Base-by-base conservation (phyloP, 106 monocot genomes). In the Narthecium ossifragum region DNA sequence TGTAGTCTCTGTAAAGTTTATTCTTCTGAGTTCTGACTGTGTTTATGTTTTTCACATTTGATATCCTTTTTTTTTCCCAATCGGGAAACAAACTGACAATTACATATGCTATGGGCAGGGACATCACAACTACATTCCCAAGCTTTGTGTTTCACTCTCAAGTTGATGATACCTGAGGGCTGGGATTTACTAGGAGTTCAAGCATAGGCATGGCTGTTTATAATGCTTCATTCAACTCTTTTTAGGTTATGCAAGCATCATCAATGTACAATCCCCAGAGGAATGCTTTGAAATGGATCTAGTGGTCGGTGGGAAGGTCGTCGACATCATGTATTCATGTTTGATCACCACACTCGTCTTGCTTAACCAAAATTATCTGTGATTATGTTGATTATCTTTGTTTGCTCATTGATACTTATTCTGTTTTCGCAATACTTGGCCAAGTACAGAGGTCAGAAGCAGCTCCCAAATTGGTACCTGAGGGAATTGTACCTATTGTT, bases 81-180 rank as follows among this genome's bases (percentile, higher is more conserved):
- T 10, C n/a, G n/a, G n/a, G n/a, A n/a, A n/a, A n/a, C n/a, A n/a
- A n/a, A n/a, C n/a, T n/a, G n/a, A n/a, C n/a, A n/a, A 10, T 46
- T 17, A 46, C 27, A 10, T 55, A 43, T 55, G n/a, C 49, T n/a
- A 20, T 56, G 57, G 46, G 14, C 71, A 84, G 83, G 78, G 83
- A 84, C 67, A 84, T 84, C 57, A 84, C 83, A 1, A 84, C 78
- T 26, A 84, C 78, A 39, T 84, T 84, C 53, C 83, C 83, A 25
- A 84, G 83, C 31, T 84, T 84, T 67, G 83, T 84, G 34, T 84
- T 84, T 53, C 78, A 84, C 48, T 84, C 78, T 2, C 83, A 78
- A 68, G 83, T 84, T 21, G 70, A 84, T 36, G 84, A 84, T 55
- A 75, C 70, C 50, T 84, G 60, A 84, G 38, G 24, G 4, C 18